These are phyloP conservation scores for Pleurotus sapidus DNA, from an alignment of 768 basidiomycete genomes.

Conservation along the genomic window DNA sequence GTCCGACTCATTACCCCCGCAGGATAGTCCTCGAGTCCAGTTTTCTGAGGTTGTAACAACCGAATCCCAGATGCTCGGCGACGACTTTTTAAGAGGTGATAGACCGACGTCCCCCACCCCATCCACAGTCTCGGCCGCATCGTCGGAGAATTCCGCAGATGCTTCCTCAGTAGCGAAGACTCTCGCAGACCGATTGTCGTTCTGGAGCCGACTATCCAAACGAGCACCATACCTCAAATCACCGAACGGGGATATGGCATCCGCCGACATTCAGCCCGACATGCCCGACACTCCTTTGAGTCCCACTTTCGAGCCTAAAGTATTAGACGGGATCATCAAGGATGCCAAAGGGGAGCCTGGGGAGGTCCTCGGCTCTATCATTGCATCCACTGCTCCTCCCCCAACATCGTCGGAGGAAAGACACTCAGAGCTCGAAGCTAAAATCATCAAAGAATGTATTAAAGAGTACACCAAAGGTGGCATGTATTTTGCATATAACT, in stretches of 20 bases:
- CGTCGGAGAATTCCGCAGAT: conserved; percentile 43
- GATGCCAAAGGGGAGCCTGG: conserved; percentile 44
- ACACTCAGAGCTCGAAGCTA: conserved; percentile 75
- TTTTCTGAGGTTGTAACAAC: conserved; percentile 7
- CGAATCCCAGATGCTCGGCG: conserved; percentile 8
- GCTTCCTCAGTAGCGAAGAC: conserved; percentile 58
- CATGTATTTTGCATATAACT: conserved; percentile 89
- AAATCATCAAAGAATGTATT: conserved; percentile 77
- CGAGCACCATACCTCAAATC: conserved; percentile 24
- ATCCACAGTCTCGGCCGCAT: conserved; percentile 49
- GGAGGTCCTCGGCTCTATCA: conserved; percentile 53
- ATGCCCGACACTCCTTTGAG: conserved; percentile 5
- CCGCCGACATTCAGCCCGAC: conserved; percentile 1
- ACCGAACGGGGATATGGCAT: background rate
- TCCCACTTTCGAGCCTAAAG: conserved; percentile 28
- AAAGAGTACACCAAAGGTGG: conserved; percentile 77
- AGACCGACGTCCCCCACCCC: conserved; percentile 34
- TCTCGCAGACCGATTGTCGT: conserved; percentile 65
- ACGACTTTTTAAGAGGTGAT: conserved; percentile 9
- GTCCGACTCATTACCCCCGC: background rate
- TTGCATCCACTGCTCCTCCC: conserved; percentile 58
- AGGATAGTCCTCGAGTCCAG: conserved; percentile 9
- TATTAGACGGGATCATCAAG: conserved; percentile 43
- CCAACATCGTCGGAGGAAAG: conserved; percentile 64
- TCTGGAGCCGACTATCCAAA: conserved; percentile 67